phyloP scores from a whole-genome alignment of 768 basidiomycete species.

The Lactifluus piperatus region DNA sequence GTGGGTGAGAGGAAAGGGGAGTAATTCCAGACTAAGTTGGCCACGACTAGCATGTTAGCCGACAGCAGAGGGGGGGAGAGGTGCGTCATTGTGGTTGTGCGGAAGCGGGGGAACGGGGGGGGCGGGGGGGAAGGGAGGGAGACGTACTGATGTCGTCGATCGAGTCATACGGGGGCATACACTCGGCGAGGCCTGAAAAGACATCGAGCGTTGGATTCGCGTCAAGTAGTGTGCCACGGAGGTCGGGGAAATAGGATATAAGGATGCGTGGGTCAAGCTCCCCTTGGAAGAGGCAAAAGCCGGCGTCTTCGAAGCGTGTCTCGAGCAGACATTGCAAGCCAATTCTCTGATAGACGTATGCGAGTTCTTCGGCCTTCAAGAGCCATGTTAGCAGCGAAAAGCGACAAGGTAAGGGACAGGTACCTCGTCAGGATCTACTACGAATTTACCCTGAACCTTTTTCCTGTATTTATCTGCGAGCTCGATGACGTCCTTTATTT shows the following conservation, averaged over 20 bases:
- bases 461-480: slow-evolving; percentile 53
- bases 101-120: slow-evolving; percentile 14
- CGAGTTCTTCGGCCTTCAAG: slow-evolving; percentile 53
- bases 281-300: slow-evolving; percentile 66
- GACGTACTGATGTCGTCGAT: slow-evolving; percentile 85
- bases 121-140: slow-evolving; percentile 12
- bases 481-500: slow-evolving; percentile 53
- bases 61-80: slow-evolving; percentile 40
- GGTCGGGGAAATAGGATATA: slow-evolving; percentile 68
- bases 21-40: slow-evolving; percentile 88
- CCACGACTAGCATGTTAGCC: slow-evolving; percentile 72
- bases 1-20: slow-evolving; percentile 74
- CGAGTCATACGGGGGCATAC: slow-evolving; percentile 57
- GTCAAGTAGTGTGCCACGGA: slow-evolving; percentile 55
- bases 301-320: slow-evolving; percentile 79
- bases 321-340: slow-evolving; percentile 73
- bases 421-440: slow-evolving; percentile 50
- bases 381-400: background rate
- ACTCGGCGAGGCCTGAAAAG: slow-evolving; percentile 65
- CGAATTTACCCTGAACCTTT: slow-evolving; percentile 44
- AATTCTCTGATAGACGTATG: slow-evolving; percentile 73
- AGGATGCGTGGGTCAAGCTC: slow-evolving; percentile 79
- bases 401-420: background rate
- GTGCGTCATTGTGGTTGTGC: slow-evolving; percentile 24
- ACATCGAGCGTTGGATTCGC: slow-evolving; percentile 52